phyloP scores from a whole-genome alignment of 345 rosid species.

The Gossypium anomalum region DNA sequence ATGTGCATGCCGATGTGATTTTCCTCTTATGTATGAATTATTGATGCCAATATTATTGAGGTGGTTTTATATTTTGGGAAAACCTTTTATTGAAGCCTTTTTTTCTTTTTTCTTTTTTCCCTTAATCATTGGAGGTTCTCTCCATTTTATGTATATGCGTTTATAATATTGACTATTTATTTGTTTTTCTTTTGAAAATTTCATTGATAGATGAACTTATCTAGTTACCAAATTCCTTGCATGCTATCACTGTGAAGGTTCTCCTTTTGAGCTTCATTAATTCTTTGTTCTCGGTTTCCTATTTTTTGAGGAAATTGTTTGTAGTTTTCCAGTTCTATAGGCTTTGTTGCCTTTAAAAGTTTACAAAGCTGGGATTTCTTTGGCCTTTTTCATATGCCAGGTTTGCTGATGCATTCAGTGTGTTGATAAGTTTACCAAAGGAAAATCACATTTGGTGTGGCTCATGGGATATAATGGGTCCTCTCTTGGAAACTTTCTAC shows the following conservation, averaged over 20 bases:
- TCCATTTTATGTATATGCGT: neutral
- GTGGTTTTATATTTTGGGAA: neutral
- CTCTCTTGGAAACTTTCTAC: conserved; percentile 85
- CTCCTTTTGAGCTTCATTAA: neutral
- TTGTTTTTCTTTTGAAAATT: neutral
- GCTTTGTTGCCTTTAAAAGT: neutral
- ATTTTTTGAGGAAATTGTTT: neutral
- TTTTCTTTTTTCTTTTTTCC: neutral
- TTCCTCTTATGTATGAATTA: neutral
- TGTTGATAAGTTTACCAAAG: conserved; percentile 56
- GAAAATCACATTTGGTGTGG: conserved; percentile 88
- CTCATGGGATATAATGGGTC: conserved; percentile 76
- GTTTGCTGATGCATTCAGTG: conserved; percentile 78
- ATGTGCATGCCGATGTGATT: neutral
- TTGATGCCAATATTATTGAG: neutral
- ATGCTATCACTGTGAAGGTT: neutral
- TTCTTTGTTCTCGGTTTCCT: neutral
- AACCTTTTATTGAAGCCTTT: neutral
- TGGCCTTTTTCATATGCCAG: conserved; percentile 29
- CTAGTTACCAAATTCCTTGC: neutral
- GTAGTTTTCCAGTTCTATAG: neutral
- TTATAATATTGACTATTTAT: neutral
- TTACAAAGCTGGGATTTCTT: neutral
- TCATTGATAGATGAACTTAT: neutral
- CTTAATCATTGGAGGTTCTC: neutral